Percentiles rank a stretch among this genome's conserved stretches.
These are phyloP conservation scores for Pseudogymnoascus sp. DNA, from an alignment of 2,329 filamentous ascomycete species.

Conservation along the genomic window DNA sequence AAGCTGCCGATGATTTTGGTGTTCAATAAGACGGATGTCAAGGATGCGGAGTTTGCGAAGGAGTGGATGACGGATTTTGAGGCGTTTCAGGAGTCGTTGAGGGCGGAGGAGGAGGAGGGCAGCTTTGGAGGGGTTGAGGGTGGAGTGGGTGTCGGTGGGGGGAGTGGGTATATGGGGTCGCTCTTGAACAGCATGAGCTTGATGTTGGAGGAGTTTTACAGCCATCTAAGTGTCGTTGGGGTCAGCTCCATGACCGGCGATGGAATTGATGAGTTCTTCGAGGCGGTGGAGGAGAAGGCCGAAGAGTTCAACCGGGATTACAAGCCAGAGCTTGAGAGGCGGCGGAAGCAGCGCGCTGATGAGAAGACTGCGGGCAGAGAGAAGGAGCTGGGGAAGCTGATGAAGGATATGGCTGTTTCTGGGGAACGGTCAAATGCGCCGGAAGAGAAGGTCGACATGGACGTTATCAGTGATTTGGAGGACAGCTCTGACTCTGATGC, in stretches of 20 bases:
- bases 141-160: constrained; percentile 47
- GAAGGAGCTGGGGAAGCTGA: constrained; percentile 81
- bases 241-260: constrained; percentile 90
- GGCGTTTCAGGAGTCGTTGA: constrained; percentile 80
- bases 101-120: constrained; percentile 70
- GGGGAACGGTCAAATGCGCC: constrained; percentile 31
- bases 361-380: constrained; percentile 65
- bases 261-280: constrained; percentile 89
- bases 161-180: constrained; percentile 93
- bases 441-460: constrained; percentile 31
- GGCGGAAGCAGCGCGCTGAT: constrained; percentile 66
- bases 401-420: constrained; percentile 78
- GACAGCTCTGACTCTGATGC: constrained; percentile 50
- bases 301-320: constrained; percentile 87
- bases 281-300: constrained; percentile 77
- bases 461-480: constrained; percentile 29
- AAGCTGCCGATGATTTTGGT: constrained; percentile 97
- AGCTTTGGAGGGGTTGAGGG: constrained; percentile 60
- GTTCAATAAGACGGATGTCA: constrained; percentile 98
- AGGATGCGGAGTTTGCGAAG: constrained; percentile 83
- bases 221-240: constrained; percentile 83
- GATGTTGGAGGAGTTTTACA: constrained; percentile 95
- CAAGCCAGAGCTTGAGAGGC: constrained; percentile 78
- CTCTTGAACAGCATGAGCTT: constrained; percentile 96
- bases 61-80: constrained; percentile 99